A percentile compares a stretch with the other conserved stretches of the same genome.
phyloP scores from a whole-genome alignment of 1,284 basidiomycete species.

The Coniophora puteana region DNA sequence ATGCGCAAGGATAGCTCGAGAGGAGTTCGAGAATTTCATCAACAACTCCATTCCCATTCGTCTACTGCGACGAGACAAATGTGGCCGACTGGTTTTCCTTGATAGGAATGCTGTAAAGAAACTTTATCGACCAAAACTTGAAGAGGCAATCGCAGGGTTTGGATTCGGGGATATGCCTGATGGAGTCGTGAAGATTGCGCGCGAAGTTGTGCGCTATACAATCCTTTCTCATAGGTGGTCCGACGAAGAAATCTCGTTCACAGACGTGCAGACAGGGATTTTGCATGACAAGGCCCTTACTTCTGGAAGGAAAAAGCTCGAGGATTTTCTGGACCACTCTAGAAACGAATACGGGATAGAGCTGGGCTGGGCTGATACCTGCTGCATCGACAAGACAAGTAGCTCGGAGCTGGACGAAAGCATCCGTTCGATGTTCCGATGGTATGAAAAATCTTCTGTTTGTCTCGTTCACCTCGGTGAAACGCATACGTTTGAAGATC shows the following conservation, averaged over 20 bases:
- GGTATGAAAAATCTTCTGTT: background rate
- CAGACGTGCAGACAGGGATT: background rate
- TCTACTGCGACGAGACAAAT: too few species aligned
- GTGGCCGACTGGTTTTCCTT: too few species aligned
- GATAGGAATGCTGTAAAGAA: too few species aligned
- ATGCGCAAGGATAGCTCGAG: too few species aligned
- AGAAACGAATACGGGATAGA: background rate
- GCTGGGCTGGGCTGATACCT: conserved; percentile 1
- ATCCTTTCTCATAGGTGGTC: conserved; percentile 1
- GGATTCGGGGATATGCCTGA: too few species aligned
- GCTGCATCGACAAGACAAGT: conserved; percentile 3
- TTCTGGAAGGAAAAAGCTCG: background rate
- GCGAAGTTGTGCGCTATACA: too few species aligned
- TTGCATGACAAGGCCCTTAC: background rate
- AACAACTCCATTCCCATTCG: too few species aligned
- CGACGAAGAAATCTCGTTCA: background rate
- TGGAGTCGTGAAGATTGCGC: too few species aligned
- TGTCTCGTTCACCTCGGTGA: background rate
- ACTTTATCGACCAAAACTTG: too few species aligned
- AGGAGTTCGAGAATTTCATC: too few species aligned
- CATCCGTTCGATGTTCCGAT: background rate
- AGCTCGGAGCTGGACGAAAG: conserved; percentile 1
- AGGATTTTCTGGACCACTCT: too few species aligned
- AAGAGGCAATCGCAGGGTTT: too few species aligned
- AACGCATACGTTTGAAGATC: background rate